A percentile compares a stretch with the other conserved stretches of the same genome.
Conservation (phyloP, 2,329 filamentous ascomycete species). For the Endoconidiophora polonica region DNA sequence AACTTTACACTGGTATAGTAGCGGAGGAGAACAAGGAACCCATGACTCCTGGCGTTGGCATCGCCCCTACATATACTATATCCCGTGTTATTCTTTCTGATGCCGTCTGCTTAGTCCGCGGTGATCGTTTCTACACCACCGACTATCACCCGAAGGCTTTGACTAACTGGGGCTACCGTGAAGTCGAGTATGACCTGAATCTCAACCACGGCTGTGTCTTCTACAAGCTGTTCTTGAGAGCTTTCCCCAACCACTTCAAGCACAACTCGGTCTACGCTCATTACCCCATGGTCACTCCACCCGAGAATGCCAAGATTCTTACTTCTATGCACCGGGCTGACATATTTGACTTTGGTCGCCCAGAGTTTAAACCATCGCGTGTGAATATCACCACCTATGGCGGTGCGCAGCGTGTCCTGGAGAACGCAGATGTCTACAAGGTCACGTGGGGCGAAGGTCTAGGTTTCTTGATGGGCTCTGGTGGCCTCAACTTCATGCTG, state of each 20-base stretch:
- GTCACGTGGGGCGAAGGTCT: slow-evolving; percentile 48
- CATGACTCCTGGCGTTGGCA: slow-evolving; percentile 58
- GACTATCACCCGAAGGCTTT: slow-evolving; percentile 59
- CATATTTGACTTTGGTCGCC: slow-evolving; percentile 53
- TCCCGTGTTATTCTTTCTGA: slow-evolving; percentile 63
- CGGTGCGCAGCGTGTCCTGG: slow-evolving; percentile 44
- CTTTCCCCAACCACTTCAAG: slow-evolving; percentile 63
- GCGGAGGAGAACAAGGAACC: slow-evolving; percentile 59
- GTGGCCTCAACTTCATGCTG: slow-evolving; percentile 39
- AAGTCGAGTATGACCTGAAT: slow-evolving; percentile 53
- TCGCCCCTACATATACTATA: slow-evolving; percentile 60
- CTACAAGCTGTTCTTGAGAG: slow-evolving; percentile 66
- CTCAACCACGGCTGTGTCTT: slow-evolving; percentile 71
- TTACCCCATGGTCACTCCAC: slow-evolving; percentile 54
- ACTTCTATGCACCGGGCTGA: slow-evolving; percentile 48
- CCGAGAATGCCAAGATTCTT: slow-evolving; percentile 56
- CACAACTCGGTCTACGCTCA: slow-evolving; percentile 67
- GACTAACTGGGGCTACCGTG: slow-evolving; percentile 72
- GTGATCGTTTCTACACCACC: slow-evolving; percentile 63
- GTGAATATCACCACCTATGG: slow-evolving; percentile 44
- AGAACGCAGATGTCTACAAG: slow-evolving; percentile 43
- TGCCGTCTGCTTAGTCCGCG: slow-evolving; percentile 60
- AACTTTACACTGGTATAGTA: slow-evolving; percentile 65
- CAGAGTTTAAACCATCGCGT: slow-evolving; percentile 31
- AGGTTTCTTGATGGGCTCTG: slow-evolving; percentile 40